Evolutionary conservation across 352 stramenopile species (phyloP).

Genomic region (Peronospora farinosa): DNA sequence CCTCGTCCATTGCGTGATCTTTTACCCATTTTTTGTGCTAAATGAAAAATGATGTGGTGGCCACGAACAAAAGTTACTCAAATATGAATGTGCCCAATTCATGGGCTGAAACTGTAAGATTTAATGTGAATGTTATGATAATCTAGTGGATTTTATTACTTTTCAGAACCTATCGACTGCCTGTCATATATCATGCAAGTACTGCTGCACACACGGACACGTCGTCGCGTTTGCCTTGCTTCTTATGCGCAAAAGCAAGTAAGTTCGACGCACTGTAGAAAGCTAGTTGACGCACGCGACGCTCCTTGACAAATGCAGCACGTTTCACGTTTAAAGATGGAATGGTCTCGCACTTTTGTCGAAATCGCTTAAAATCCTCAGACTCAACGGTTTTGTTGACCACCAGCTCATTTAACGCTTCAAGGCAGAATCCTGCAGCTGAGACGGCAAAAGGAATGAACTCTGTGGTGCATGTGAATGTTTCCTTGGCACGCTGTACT

Average conservation of each 20-base stretch:
- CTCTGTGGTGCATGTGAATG: conserved; percentile 52
- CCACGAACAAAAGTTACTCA: conserved; percentile 2
- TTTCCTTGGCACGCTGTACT: conserved; percentile 59
- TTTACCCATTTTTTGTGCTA: conserved; percentile 36
- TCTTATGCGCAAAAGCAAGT: conserved; percentile 85
- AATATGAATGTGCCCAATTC: neutral
- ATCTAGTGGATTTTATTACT: conserved; percentile 25
- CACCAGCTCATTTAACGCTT: conserved; percentile 75
- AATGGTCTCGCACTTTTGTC: conserved; percentile 62
- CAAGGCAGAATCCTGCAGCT: conserved; percentile 69
- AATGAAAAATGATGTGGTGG: conserved; percentile 13
- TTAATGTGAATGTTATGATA: neutral
- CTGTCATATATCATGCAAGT: conserved; percentile 46
- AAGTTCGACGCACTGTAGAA: conserved; percentile 87
- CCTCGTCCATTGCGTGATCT: conserved; percentile 38
- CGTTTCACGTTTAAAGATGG: conserved; percentile 59
- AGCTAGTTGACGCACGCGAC: conserved; percentile 75
- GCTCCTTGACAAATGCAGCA: conserved; percentile 68
- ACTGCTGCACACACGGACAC: conserved; percentile 80
- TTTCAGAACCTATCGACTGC: conserved; percentile 10
- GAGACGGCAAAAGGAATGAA: conserved; percentile 85
- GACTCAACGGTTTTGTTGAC: conserved; percentile 50
- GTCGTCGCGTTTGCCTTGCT: conserved; percentile 83
- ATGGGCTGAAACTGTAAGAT: no score
- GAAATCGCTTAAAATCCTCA: conserved; percentile 67